phyloP scores from a whole-genome alignment of 2,329 filamentous ascomycete genomes.

The Aspergillus quadricinctus region DNA sequence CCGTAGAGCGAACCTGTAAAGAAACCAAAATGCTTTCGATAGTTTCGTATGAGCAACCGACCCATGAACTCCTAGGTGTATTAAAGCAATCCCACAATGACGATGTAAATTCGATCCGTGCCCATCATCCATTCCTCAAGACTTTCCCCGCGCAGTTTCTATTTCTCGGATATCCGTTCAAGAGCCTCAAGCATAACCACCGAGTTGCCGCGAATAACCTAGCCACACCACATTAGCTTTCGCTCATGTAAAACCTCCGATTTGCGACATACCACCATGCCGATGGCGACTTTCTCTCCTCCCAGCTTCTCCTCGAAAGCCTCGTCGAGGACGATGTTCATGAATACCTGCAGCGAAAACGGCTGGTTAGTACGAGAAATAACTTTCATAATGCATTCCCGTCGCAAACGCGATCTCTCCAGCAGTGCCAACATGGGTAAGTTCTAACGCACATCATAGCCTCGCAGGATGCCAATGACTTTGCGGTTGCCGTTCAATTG shows the following conservation, averaged over 20 bases:
- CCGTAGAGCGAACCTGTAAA: conserved; percentile 11
- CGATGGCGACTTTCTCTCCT: conserved; percentile 82
- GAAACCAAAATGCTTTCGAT: conserved; percentile 25
- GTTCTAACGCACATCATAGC: conserved; percentile 75
- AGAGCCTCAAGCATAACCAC: conserved; percentile 87
- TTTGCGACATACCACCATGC: conserved; percentile 71
- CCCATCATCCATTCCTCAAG: conserved; percentile 5
- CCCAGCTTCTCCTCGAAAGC: conserved; percentile 91
- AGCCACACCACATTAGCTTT: conserved; percentile 8
- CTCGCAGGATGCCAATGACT: conserved; percentile 87
- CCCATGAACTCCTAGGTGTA: conserved; percentile 35
- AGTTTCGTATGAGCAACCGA: conserved; percentile 31
- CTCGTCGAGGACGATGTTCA: conserved; percentile 97
- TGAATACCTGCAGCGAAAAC: conserved; percentile 66
- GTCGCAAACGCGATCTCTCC: neutral
- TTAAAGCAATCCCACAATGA: conserved; percentile 21
- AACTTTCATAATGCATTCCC: conserved; percentile 4
- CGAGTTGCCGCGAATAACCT: conserved; percentile 96
- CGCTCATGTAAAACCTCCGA: neutral
- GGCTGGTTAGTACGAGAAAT: neutral
- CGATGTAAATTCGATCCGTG: conserved; percentile 20
- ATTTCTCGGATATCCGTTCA: conserved; percentile 42
- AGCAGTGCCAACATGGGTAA: neutral
- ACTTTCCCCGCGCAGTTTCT: conserved; percentile 12
- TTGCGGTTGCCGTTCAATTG: conserved; percentile 97